Evolutionary conservation across 768 basidiomycete species (phyloP), one percentile per base, ranked within the genome.

Genomic region (Mycena belliarum): DNA sequence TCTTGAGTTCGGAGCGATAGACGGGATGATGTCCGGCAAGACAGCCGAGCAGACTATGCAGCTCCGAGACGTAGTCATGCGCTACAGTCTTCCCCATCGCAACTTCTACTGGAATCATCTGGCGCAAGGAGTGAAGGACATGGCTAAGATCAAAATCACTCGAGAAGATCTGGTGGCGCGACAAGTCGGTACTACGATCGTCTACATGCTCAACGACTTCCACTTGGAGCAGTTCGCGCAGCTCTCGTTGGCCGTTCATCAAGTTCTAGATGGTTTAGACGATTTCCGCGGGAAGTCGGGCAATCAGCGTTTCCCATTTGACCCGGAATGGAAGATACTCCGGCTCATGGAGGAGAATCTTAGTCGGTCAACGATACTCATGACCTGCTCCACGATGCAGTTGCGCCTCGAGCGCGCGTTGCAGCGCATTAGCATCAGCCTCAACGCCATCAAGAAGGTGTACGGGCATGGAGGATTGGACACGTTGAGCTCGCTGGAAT

Each of bases 1-100:
- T n/a, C n/a, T n/a, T n/a, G n/a, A n/a, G n/a, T n/a, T n/a, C n/a
- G n/a, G n/a, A 53, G 2, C 47, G 59, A 37, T 23, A 8, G 54
- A 48, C n/a, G 57, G 57, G 0, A 0, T 40, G 3, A 16, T 63
- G 5, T 47, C 57, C 1, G 58, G 54, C 20, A 49, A 49, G 24
- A 46, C 58, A 14, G 20, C 18, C 3, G 50, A 47, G 8, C 28
- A 33, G n/a, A 46, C 58, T 8, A 21, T 23, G 1, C 3, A 26
- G 6, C 23, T 63, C 9, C 62, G 54, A 1, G 20, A 43, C 33
- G 45, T 52, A 3, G 32, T 63, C 6, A 32, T 59, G 24, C 37
- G 58, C 4, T 57, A 49, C 49, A n/a, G 6, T 1, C 14, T 25
- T 1, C 43, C 43, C 0, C 56, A 57, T 11, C 11, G 11, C 9